These are phyloP conservation scores for Sphagnum contortum DNA, from an alignment of 225 moss, liverwort and hornwort genomes.

Conservation along the genomic window DNA sequence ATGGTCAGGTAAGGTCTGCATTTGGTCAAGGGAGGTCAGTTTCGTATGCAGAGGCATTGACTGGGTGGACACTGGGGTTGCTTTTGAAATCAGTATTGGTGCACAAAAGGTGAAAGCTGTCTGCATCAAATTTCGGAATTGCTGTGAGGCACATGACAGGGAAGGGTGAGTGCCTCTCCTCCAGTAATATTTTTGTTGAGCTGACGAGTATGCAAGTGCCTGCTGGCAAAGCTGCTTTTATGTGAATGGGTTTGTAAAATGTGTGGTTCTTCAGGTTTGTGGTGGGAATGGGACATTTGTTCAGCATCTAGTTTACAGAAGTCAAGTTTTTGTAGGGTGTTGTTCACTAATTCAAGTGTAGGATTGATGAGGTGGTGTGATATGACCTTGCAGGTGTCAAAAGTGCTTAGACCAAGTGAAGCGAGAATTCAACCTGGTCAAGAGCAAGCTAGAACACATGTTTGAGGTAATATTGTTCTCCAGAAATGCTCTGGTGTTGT, in stretches of 20 bases:
- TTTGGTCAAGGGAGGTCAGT: no score
- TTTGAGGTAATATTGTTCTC: constrained; percentile 17
- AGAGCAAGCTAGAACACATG: constrained; percentile 27
- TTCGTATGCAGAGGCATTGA: no score
- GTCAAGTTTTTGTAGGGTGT: not conserved
- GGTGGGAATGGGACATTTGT: not conserved
- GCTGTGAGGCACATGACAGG: constrained; percentile 32
- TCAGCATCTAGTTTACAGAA: not conserved
- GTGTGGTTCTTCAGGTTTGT: no score
- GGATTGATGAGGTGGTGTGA: not conserved
- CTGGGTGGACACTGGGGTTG: no score
- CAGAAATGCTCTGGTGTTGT: not conserved
- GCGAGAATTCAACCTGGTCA: constrained; percentile 36
- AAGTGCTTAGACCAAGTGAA: constrained; percentile 31
- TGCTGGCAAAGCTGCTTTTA: no score
- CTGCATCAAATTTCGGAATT: constrained; percentile 35
- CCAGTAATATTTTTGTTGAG: not conserved
- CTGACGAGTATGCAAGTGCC: not conserved
- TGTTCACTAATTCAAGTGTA: not conserved
- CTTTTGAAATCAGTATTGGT: constrained; percentile 22
- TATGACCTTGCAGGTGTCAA: constrained; percentile 20
- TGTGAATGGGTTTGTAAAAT: not conserved
- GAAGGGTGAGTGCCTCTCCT: constrained; percentile 21
- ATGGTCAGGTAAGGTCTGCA: no score
- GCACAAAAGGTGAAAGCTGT: constrained; percentile 37